phyloP scores from a whole-genome alignment of 2,329 filamentous ascomycete species.

The Fusarium torulosum region DNA sequence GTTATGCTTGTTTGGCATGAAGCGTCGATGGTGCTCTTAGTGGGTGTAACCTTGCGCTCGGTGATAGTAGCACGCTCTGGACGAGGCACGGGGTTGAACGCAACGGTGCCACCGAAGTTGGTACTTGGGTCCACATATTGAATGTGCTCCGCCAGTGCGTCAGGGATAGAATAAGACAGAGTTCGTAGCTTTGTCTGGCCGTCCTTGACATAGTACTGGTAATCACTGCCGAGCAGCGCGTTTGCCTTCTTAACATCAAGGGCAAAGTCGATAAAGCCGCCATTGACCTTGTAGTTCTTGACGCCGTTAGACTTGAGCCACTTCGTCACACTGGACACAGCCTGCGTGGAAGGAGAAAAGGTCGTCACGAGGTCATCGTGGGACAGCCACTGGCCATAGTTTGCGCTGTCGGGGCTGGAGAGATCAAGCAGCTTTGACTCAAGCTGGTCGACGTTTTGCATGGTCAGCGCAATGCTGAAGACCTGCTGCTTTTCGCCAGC shows the following conservation, averaged over 20 bases:
- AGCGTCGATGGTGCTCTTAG: conserved; percentile 30
- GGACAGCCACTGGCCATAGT: conserved; percentile 34
- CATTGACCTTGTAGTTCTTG: conserved; percentile 33
- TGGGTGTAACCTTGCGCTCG: conserved; percentile 4
- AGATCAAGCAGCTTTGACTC: conserved; percentile 34
- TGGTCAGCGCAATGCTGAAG: conserved; percentile 32
- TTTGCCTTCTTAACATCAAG: conserved; percentile 27
- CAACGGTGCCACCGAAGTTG: conserved; percentile 30
- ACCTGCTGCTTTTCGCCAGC: conserved; percentile 21
- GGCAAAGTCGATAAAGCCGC: conserved; percentile 33
- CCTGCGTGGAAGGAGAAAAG: conserved; percentile 18
- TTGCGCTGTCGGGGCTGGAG: conserved; percentile 28
- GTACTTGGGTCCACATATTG: conserved; percentile 36
- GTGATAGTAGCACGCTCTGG: conserved; percentile 13
- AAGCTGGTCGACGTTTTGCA: conserved; percentile 32
- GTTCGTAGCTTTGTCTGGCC: conserved; percentile 31
- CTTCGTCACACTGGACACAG: conserved; percentile 25
- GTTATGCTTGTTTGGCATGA: conserved; percentile 38
- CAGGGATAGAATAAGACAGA: conserved; percentile 31
- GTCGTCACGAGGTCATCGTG: conserved; percentile 8
- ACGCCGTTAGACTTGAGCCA: conserved; percentile 35
- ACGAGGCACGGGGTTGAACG: conserved; percentile 25
- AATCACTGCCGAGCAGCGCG: conserved; percentile 14
- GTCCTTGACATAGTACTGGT: conserved; percentile 29
- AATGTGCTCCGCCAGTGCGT: conserved; percentile 11